phyloP scores from a whole-genome alignment of 2,329 filamentous ascomycete genomes.

The Diaporthe caulivora region DNA sequence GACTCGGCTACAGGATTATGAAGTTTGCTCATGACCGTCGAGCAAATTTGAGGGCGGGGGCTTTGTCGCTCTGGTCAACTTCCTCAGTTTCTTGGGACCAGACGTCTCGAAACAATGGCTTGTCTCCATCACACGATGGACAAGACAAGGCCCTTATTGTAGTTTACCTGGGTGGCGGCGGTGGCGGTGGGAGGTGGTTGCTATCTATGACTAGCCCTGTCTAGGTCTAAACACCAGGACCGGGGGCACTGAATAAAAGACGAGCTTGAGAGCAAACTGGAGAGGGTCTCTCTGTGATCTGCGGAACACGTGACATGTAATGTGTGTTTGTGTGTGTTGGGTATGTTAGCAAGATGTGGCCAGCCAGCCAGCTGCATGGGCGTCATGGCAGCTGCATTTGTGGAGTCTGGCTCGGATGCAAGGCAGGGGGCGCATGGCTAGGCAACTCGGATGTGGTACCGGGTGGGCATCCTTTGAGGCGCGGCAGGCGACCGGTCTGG shows the following conservation, averaged over 20 bases:
- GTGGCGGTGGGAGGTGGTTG: conserved; percentile 11
- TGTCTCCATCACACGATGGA: conserved; percentile 15
- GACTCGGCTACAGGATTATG: conserved; percentile 28
- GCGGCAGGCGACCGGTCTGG: background rate
- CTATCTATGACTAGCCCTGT: conserved; percentile 8
- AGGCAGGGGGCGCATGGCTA: background rate
- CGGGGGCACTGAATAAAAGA: conserved; percentile 4
- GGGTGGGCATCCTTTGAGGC: background rate
- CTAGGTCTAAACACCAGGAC: background rate
- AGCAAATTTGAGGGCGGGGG: conserved; percentile 12
- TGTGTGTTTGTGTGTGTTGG: background rate
- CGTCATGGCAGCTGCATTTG: background rate
- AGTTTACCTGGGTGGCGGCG: background rate
- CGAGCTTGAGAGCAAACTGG: conserved; percentile 7
- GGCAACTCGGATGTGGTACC: background rate
- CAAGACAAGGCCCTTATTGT: background rate
- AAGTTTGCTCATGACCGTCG: conserved; percentile 16
- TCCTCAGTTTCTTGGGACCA: background rate
- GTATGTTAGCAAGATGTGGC: background rate
- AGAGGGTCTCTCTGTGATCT: background rate
- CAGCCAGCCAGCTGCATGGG: background rate
- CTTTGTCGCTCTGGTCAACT: background rate
- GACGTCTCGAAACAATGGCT: background rate
- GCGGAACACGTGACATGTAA: conserved; percentile 13
- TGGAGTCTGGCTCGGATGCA: background rate